Conservation (phyloP, 768 basidiomycete species). For the Russula ochroleuca region DNA sequence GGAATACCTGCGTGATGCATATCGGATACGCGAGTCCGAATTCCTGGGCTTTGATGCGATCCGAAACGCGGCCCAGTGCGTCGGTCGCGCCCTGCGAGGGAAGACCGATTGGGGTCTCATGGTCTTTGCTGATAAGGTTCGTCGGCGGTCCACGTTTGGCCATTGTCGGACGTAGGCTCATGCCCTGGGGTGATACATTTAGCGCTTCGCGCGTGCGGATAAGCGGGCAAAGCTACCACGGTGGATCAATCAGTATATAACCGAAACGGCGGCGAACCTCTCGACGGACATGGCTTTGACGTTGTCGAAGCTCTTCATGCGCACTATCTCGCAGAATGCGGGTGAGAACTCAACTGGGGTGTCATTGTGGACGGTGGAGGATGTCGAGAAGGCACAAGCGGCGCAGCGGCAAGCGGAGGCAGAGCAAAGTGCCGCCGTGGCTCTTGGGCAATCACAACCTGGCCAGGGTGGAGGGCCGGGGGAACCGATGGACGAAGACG, state of each 20-base stretch:
- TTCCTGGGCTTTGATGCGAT: constrained; percentile 99
- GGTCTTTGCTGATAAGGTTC: constrained; percentile 98
- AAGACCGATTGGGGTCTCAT: constrained; percentile 99
- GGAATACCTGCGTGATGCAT: constrained; percentile 96
- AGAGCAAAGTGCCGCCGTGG: constrained; percentile 42
- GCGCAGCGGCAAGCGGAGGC: constrained; percentile 68
- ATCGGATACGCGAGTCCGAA: constrained; percentile 97
- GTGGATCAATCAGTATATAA: constrained; percentile 99
- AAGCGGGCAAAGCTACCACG: constrained; percentile 94
- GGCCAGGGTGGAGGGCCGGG: constrained; percentile 34
- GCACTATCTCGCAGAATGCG: constrained; percentile 96
- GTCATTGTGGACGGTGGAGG: constrained; percentile 91
- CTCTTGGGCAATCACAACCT: constrained; percentile 29
- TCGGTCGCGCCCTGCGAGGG: constrained; percentile 93
- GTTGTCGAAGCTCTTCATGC: constrained; percentile 92
- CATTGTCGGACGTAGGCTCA: constrained; percentile 11
- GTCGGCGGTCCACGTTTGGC: constrained; percentile 15
- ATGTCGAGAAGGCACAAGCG: constrained; percentile 80
- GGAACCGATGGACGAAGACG: constrained; percentile 33
- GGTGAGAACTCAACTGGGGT: constrained; percentile 94
- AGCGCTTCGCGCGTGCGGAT: constrained; percentile 90
- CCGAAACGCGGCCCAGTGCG: constrained; percentile 98
- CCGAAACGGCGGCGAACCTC: constrained; percentile 94
- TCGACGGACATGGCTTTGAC: constrained; percentile 98
- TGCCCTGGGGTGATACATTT: neutral